Evolutionary conservation across 371 early-diverging fungal species (phyloP).

Genomic region (Mucor racemosus): DNA sequence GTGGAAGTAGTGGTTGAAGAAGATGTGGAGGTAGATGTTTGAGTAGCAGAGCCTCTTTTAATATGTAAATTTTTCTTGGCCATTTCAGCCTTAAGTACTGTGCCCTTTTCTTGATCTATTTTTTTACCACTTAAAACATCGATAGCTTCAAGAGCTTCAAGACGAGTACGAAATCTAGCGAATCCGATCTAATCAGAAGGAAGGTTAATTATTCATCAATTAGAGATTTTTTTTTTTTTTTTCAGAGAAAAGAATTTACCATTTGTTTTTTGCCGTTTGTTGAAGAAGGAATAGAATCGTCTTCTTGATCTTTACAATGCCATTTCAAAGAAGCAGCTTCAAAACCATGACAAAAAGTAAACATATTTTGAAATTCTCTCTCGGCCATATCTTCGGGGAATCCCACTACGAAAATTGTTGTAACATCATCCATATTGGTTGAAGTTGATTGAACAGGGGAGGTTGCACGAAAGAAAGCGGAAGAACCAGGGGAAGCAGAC

Average conservation of each 20-base stretch:
- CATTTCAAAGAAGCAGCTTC: conserved; percentile 92
- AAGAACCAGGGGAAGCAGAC: conserved; percentile 25
- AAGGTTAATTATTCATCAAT: background rate
- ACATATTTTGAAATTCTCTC: conserved; percentile 97
- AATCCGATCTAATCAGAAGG: conserved; percentile 76
- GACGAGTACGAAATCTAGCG: conserved; percentile 87
- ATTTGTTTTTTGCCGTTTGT: conserved; percentile 73
- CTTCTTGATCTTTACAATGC: conserved; percentile 68
- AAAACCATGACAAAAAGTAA: conserved; percentile 91
- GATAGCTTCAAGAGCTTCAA: conserved; percentile 87
- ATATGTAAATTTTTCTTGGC: conserved; percentile 94
- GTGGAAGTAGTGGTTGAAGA: conserved; percentile 14
- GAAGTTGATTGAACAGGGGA: conserved; percentile 23
- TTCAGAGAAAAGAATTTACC: conserved; percentile 55
- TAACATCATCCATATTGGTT: conserved; percentile 62
- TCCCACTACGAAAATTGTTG: conserved; percentile 96
- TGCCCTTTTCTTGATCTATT: conserved; percentile 85
- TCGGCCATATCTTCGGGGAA: conserved; percentile 96
- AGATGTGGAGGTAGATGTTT: conserved; percentile 20
- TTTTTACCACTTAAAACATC: conserved; percentile 86
- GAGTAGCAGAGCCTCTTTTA: conserved; percentile 49
- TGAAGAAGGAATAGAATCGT: conserved; percentile 39
- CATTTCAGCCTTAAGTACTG: conserved; percentile 92
- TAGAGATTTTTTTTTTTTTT: background rate
- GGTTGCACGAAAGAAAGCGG: conserved; percentile 21